phyloP scores from a whole-genome alignment of 345 rosid species.

The Odontarrhena argentea region DNA sequence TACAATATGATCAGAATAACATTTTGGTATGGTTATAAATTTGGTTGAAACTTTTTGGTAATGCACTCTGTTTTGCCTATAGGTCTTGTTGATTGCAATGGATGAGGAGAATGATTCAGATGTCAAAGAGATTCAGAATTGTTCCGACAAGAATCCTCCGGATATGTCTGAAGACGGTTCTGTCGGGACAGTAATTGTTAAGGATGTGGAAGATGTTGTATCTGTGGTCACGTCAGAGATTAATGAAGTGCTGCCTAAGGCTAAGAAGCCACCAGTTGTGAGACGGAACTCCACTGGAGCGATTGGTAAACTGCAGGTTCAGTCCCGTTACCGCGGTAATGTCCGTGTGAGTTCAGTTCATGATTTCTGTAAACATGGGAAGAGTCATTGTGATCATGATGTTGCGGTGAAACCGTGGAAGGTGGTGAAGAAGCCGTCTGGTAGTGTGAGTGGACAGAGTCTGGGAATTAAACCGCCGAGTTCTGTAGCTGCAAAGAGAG shows the following conservation, averaged over 20 bases:
- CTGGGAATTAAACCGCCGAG: constrained; percentile 26
- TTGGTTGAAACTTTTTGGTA: constrained; percentile 6
- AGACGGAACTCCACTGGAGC: constrained; percentile 58
- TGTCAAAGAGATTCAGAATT: constrained; percentile 23
- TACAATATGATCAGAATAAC: constrained; percentile 23
- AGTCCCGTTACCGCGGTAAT: constrained; percentile 66
- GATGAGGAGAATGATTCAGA: constrained; percentile 32
- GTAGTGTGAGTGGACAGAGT: constrained; percentile 20
- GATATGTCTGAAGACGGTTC: constrained; percentile 15
- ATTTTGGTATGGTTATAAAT: constrained; percentile 5
- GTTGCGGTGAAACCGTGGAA: constrained; percentile 46
- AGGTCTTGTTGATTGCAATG: constrained; percentile 37
- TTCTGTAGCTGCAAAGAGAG: constrained; percentile 30
- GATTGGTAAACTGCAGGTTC: constrained; percentile 37
- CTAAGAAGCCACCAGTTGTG: constrained; percentile 34
- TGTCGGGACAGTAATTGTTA: background rate
- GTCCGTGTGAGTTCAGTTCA: constrained; percentile 66
- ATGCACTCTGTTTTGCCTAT: constrained; percentile 9
- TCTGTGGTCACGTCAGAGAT: constrained; percentile 17
- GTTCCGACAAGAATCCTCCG: background rate
- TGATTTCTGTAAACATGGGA: constrained; percentile 74
- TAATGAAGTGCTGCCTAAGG: background rate
- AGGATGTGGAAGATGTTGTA: constrained; percentile 27
- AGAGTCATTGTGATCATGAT: constrained; percentile 32
- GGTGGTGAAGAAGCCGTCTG: constrained; percentile 30